Percentiles rank a stretch among this genome's conserved stretches.
Conservation (phyloP, 768 basidiomycete genomes). For the Postia placenta region DNA sequence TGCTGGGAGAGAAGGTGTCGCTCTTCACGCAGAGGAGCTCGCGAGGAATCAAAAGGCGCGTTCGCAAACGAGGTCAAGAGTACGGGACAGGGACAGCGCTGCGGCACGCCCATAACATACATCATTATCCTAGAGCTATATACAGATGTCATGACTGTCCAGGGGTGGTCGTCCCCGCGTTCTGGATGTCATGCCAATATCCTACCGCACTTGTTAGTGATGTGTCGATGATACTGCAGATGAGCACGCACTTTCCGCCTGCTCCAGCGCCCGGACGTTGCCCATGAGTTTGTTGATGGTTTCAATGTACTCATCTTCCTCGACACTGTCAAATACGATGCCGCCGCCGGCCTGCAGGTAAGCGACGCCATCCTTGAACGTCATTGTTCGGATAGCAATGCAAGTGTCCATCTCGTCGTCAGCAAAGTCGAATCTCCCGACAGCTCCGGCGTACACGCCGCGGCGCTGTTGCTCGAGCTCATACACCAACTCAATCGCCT, state of each 20-base stretch:
- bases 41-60: slow-evolving; percentile 7
- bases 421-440: slow-evolving; percentile 97
- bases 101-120: slow-evolving; percentile 1
- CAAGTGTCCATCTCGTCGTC: slow-evolving; percentile 95
- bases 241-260: slow-evolving; percentile 76
- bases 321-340: slow-evolving; percentile 94
- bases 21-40: slow-evolving; percentile 32
- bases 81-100: too few species aligned
- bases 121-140: neutral
- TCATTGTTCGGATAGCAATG: slow-evolving; percentile 98
- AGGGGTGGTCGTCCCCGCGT: slow-evolving; percentile 9
- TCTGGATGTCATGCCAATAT: slow-evolving; percentile 67
- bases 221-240: neutral
- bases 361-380: slow-evolving; percentile 86
- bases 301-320: slow-evolving; percentile 95
- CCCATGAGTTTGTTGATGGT: slow-evolving; percentile 92
- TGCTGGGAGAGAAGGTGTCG: slow-evolving; percentile 74
- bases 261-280: slow-evolving; percentile 79
- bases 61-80: neutral
- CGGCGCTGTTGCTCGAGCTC: slow-evolving; percentile 83
- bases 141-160: neutral
- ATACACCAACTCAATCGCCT: slow-evolving; percentile 90
- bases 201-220: slow-evolving; percentile 31
- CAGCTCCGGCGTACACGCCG: slow-evolving; percentile 94
- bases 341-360: slow-evolving; percentile 97